Percentiles rank a stretch among this genome's conserved stretches.
Evolutionary conservation across 495 filamentous ascomycete species (phyloP).

Genomic region (Aspergillus bridgeri): DNA sequence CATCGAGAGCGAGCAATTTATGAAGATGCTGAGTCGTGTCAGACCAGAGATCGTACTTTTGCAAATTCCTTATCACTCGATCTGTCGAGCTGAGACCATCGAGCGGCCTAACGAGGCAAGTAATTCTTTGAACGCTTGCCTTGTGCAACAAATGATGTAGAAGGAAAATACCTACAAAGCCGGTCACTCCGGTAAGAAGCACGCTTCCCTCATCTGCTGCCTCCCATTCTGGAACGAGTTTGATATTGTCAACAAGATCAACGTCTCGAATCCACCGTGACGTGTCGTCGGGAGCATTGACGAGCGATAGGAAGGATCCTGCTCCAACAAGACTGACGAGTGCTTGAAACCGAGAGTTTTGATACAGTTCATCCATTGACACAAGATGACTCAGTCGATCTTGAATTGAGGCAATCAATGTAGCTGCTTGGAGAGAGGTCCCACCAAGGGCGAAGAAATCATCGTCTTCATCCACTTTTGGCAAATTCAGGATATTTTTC

Average conservation of each 20-base stretch:
- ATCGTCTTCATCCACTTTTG: not conserved
- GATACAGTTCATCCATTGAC: constrained; percentile 5
- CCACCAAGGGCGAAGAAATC: constrained; percentile 5
- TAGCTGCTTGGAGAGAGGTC: constrained; percentile 7
- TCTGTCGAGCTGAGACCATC: too few relatives aligned
- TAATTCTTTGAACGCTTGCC: too few relatives aligned
- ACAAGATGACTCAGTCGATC: not conserved
- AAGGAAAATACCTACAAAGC: too few relatives aligned
- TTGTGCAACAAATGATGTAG: too few relatives aligned
- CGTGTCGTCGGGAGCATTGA: constrained; percentile 6
- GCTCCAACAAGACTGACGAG: not conserved
- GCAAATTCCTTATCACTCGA: too few relatives aligned
- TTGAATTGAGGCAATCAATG: constrained; percentile 1
- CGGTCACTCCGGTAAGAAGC: too few relatives aligned
- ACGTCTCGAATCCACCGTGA: constrained; percentile 1
- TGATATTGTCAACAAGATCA: not conserved
- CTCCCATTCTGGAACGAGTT: constrained; percentile 4
- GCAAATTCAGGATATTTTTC: not conserved
- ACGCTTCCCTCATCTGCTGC: too few relatives aligned
- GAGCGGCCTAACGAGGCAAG: too few relatives aligned
- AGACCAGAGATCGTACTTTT: too few relatives aligned
- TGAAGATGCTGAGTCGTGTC: too few relatives aligned
- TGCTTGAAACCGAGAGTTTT: not conserved
- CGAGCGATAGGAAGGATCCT: not conserved
- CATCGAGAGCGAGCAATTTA: too few relatives aligned